Conservation (phyloP, 345 rosid genomes). For the Eucalyptus pumila region DNA sequence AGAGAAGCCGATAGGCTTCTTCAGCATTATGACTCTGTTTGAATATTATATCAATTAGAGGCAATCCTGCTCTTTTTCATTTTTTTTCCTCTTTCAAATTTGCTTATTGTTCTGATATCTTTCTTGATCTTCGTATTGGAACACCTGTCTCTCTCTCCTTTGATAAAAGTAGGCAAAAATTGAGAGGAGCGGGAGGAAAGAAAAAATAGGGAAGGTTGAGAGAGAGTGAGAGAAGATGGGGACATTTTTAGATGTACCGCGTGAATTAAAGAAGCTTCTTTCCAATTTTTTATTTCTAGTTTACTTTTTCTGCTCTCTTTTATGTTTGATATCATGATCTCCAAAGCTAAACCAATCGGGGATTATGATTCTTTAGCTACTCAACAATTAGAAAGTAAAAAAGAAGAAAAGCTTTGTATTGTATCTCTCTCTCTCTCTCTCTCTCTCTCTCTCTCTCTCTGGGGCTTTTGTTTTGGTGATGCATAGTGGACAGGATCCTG, state of each 20-base stretch:
- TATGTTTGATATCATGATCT: not conserved
- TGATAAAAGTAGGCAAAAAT: not conserved
- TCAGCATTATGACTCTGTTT: conserved; percentile 56
- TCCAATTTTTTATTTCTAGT: not conserved
- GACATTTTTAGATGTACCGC: conserved; percentile 31
- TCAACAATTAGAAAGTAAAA: not conserved
- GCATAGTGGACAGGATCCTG: conserved; percentile 53
- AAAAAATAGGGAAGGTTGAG: not conserved
- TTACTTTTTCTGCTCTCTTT: not conserved
- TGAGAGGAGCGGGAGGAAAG: not conserved
- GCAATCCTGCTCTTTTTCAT: conserved; percentile 3
- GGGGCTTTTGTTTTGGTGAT: not conserved
- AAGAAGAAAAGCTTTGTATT: conserved; percentile 25
- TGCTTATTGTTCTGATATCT: not conserved
- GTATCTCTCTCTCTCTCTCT: not conserved
- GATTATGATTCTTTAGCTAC: not conserved
- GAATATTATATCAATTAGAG: conserved; percentile 6
- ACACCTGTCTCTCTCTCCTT: not conserved
- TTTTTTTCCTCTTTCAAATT: not conserved
- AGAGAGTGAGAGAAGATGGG: conserved; percentile 9
- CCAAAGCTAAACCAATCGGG: not conserved
- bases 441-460: not conserved
- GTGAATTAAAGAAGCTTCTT: conserved; percentile 34
- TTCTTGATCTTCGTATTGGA: not conserved
- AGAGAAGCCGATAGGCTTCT: conserved; percentile 97